Percentiles rank a stretch among this genome's conserved stretches.
Conservation (phyloP, 352 stramenopile genomes). For the Phytophthora chlamydospora region DNA sequence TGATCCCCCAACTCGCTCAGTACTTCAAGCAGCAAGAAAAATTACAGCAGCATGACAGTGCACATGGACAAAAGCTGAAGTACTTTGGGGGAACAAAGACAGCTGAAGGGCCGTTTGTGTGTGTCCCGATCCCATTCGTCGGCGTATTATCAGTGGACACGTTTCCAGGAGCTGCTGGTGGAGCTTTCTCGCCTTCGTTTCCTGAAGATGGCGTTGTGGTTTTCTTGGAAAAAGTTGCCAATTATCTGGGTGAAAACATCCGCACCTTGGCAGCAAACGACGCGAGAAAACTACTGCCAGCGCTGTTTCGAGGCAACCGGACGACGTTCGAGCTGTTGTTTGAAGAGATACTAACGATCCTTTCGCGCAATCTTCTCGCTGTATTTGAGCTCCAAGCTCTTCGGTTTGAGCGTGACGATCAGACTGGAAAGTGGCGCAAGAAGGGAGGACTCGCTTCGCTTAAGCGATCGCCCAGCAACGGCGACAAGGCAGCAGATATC, state of each 20-base stretch:
- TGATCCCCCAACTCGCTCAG: constrained; percentile 54
- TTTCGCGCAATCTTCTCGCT: constrained; percentile 52
- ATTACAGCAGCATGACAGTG: constrained; percentile 27
- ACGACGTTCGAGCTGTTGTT: constrained; percentile 53
- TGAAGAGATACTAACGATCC: constrained; percentile 32
- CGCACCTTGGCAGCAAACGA: constrained; percentile 36
- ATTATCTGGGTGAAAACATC: constrained; percentile 55
- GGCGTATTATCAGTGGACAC: constrained; percentile 69
- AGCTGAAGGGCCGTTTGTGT: constrained; percentile 54
- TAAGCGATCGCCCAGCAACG: background rate
- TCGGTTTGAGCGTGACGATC: constrained; percentile 20
- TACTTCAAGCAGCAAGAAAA: constrained; percentile 24
- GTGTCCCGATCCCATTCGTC: constrained; percentile 74
- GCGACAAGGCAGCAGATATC: background rate
- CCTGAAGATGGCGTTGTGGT: constrained; percentile 66
- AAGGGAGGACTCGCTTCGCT: constrained; percentile 13
- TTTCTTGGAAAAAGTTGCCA: constrained; percentile 53
- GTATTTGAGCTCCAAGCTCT: constrained; percentile 48
- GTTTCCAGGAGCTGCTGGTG: constrained; percentile 64
- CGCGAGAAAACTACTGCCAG: constrained; percentile 24
- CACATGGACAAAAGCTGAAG: constrained; percentile 31
- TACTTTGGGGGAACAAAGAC: constrained; percentile 26
- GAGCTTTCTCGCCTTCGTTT: constrained; percentile 46
- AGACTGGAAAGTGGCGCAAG: constrained; percentile 10
- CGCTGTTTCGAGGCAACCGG: constrained; percentile 66